Evolutionary conservation across 2,329 filamentous ascomycete genomes (phyloP), one percentile per base, ranked within the genome.

Genomic region (Xylariaceae sp.): DNA sequence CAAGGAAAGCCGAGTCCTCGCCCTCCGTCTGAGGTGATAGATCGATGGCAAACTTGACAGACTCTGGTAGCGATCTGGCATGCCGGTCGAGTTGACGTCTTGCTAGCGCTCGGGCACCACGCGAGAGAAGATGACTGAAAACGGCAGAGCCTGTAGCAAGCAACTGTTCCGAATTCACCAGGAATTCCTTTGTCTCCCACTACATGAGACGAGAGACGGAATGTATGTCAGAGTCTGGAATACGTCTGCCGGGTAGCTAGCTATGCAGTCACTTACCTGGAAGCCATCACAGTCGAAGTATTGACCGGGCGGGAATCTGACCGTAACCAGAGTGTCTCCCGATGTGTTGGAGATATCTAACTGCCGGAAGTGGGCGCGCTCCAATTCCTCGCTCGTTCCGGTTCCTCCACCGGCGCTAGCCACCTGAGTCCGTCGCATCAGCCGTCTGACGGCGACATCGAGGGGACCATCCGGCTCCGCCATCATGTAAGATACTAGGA

Each of bases 1-100:
- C 66, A 42, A 76, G 65, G 16, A 75, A 70, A 2, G 81, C 72
- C 8, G 77, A 69, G 9, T 82, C 79, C 2, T 83, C 78, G 2
- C 77, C 81, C 52, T 81, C 73, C 0, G 60, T 60, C 0, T 74
- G 70, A 0, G 80, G 81, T 0, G 78, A 83, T 9, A 85, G 64
- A 48, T 85, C 79, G 24, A 85, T 51, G 13, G 83, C 61, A 47
- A 74, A 83, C 41, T 70, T 17, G 14, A 26, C 15, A 6, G 69
- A 51, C 8, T 28, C 7, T 16, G 33, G 7, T 14, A 17, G 2
- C 8, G 15, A 9, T 4, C 11, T 24, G 11, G 2, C 59, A 48
- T 0, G 63, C 64, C 8, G 14, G 4, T 18, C 16, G 19, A 61
- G 61, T 11, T 62, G 64, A 15, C 68, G 60, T 26, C 53, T 56